Evolutionary conservation across 2,329 filamentous ascomycete genomes (phyloP).

Genomic region (Alternaria ethzedia): DNA sequence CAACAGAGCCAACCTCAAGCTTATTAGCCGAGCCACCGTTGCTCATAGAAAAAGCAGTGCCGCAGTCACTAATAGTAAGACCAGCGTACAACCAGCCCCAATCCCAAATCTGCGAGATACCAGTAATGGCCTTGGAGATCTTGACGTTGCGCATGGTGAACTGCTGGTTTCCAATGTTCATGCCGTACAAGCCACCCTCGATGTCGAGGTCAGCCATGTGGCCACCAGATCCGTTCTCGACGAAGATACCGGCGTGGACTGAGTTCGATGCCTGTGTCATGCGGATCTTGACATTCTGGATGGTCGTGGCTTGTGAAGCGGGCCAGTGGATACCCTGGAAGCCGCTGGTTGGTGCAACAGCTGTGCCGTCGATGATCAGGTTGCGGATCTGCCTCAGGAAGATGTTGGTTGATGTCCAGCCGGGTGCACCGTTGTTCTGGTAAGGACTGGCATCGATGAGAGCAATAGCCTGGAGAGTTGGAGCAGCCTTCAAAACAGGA

Average conservation of each 20-base stretch:
- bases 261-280: conserved; percentile 53
- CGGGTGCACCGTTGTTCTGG: conserved; percentile 47
- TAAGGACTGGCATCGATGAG: conserved; percentile 65
- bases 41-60: conserved; percentile 61
- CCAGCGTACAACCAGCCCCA: conserved; percentile 66
- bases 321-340: conserved; percentile 59
- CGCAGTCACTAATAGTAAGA: conserved; percentile 60
- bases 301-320: conserved; percentile 54
- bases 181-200: conserved; percentile 52
- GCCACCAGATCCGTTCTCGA: conserved; percentile 55
- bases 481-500: conserved; percentile 62
- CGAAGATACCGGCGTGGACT: conserved; percentile 56
- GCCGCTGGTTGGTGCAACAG: conserved; percentile 53
- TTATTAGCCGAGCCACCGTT: conserved; percentile 34
- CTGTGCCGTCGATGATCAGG: conserved; percentile 65
- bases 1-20: conserved; percentile 60
- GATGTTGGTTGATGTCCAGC: conserved; percentile 63
- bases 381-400: conserved; percentile 72
- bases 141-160: conserved; percentile 66
- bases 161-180: conserved; percentile 57
- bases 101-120: conserved; percentile 65
- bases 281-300: conserved; percentile 55
- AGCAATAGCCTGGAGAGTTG: conserved; percentile 61
- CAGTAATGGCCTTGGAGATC: conserved; percentile 60
- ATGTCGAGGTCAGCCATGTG: conserved; percentile 57